Evolutionary conservation across 768 basidiomycete species (phyloP).

Genomic region (Leccinellum albellum): DNA sequence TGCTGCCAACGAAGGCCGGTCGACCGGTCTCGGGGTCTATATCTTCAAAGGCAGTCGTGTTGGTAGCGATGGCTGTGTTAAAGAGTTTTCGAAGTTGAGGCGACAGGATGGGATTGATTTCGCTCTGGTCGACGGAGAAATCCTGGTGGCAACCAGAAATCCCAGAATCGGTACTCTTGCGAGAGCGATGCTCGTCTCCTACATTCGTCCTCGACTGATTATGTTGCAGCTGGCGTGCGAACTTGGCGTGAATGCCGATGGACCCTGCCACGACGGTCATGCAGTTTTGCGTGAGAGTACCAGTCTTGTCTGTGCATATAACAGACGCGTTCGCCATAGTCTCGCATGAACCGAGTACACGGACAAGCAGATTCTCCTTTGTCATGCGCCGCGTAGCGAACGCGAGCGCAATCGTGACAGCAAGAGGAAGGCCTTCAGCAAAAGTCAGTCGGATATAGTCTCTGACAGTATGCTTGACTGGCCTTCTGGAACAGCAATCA

Average conservation of each 20-base stretch:
- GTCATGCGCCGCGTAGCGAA: slow-evolving; percentile 99
- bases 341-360: slow-evolving; percentile 94
- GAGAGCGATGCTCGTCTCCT: slow-evolving; percentile 42
- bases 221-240: slow-evolving; percentile 73
- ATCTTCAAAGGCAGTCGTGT: slow-evolving; percentile 95
- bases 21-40: slow-evolving; percentile 56
- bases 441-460: neutral
- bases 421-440: slow-evolving; percentile 76
- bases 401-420: slow-evolving; percentile 92
- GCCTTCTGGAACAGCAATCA: slow-evolving; percentile 87
- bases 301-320: slow-evolving; percentile 94
- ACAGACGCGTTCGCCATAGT: slow-evolving; percentile 99
- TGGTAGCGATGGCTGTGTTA: slow-evolving; percentile 84
- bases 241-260: slow-evolving; percentile 91
- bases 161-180: slow-evolving; percentile 30
- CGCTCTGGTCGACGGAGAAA: slow-evolving; percentile 79
- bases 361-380: slow-evolving; percentile 88
- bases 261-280: slow-evolving; percentile 98
- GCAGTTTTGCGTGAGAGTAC: slow-evolving; percentile 90
- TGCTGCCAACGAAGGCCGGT: slow-evolving; percentile 77
- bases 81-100: slow-evolving; percentile 61
- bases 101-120: slow-evolving; percentile 63
- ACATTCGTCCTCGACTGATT: slow-evolving; percentile 73
- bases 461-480: slow-evolving; percentile 3
- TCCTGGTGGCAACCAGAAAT: slow-evolving; percentile 52